Evolutionary conservation across 2,329 filamentous ascomycete genomes (phyloP).

Genomic region (Fusarium continuum): DNA sequence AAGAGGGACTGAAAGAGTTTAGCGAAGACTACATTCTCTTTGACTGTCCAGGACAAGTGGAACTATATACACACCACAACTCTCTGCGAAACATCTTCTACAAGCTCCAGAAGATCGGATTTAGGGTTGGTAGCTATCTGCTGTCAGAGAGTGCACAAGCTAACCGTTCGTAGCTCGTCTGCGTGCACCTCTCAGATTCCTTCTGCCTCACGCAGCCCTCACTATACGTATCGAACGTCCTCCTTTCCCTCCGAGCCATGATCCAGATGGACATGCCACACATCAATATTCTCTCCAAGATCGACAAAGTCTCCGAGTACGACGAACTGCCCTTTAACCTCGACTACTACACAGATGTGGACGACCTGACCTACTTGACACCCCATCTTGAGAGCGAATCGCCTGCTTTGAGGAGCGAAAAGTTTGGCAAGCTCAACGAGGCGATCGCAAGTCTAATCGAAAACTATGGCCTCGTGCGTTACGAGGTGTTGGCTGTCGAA

Average conservation of each 20-base stretch:
- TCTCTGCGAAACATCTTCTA: constrained; percentile 93
- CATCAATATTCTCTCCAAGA: constrained; percentile 95
- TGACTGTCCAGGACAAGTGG: constrained; percentile 96
- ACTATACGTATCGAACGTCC: constrained; percentile 91
- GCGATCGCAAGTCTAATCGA: constrained; percentile 89
- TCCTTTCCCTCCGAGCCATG: constrained; percentile 95
- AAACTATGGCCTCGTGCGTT: constrained; percentile 87
- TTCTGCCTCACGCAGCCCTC: constrained; percentile 93
- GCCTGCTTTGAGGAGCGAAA: constrained; percentile 72
- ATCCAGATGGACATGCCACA: constrained; percentile 97
- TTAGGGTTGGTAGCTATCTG: constrained; percentile 71
- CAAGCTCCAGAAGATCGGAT: constrained; percentile 87
- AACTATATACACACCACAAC: constrained; percentile 94
- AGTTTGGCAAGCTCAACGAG: constrained; percentile 85
- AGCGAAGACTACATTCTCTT: constrained; percentile 94
- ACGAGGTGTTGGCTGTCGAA: constrained; percentile 94
- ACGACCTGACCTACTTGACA: constrained; percentile 86
- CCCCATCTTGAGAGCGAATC: constrained; percentile 83
- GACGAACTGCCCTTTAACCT: constrained; percentile 92
- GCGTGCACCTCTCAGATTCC: constrained; percentile 92
- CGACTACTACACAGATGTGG: constrained; percentile 96
- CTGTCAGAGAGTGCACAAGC: neutral
- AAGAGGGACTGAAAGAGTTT: constrained; percentile 79
- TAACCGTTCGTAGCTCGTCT: constrained; percentile 74
- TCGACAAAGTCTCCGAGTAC: constrained; percentile 90